Percentiles rank a stretch among this genome's conserved stretches.
These are phyloP conservation scores for Orbilia javanica DNA, from an alignment of 2,329 filamentous ascomycete genomes.

Conservation along the genomic window DNA sequence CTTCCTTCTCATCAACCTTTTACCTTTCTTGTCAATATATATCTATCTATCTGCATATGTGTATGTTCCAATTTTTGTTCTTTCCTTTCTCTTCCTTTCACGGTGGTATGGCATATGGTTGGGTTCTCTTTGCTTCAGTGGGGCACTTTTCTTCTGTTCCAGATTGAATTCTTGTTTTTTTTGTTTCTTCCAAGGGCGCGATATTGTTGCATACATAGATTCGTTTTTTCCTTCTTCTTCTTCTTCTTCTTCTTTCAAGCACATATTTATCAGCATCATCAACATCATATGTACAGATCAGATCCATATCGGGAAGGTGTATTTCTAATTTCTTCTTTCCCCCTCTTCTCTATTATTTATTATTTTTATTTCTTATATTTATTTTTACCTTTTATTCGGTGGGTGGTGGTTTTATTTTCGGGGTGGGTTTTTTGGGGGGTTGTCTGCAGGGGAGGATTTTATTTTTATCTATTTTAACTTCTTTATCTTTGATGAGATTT, in stretches of 20 bases:
- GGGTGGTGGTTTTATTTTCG: background rate
- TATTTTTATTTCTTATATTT: background rate
- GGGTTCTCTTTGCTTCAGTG: background rate
- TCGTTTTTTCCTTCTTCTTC: background rate
- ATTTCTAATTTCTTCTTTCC: constrained; percentile 37
- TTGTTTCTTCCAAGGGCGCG: background rate
- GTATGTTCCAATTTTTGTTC: constrained; percentile 7
- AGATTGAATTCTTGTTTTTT: background rate
- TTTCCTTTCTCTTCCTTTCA: background rate
- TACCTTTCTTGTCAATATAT: constrained; percentile 40
- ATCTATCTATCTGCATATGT: constrained; percentile 8
- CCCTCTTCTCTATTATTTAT: background rate
- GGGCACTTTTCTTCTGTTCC: background rate
- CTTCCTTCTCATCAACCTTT: constrained; percentile 28
- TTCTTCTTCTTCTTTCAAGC: constrained; percentile 4
- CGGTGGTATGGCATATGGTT: background rate
- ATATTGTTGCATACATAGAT: constrained; percentile 15
- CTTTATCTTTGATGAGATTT: constrained; percentile 3
- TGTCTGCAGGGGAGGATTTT: constrained; percentile 15
- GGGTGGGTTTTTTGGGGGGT: background rate
- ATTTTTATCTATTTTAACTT: constrained; percentile 18
- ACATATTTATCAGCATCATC: background rate
- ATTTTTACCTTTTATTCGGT: background rate
- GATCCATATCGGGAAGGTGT: constrained; percentile 16
- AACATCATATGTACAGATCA: constrained; percentile 27